Conservation (phyloP, 352 stramenopile genomes). For the Pythium insidiosum region DNA sequence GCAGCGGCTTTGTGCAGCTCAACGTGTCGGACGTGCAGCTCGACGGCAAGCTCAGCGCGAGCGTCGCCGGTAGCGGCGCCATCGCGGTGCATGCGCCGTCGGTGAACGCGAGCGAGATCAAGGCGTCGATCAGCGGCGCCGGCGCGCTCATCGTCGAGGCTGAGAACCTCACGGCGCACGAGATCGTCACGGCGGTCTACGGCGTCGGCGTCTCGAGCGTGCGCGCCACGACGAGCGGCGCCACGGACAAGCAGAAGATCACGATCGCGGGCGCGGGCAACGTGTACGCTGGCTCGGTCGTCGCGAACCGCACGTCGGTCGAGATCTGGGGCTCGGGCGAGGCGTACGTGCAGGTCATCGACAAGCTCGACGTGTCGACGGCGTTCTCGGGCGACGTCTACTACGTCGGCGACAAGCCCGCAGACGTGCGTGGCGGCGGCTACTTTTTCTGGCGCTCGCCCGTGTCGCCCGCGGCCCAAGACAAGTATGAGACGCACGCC, state of each 20-base stretch:
- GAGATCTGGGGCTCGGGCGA: constrained; percentile 39
- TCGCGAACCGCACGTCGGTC: constrained; percentile 23
- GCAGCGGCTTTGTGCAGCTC: too few species aligned
- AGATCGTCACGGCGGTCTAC: too few species aligned
- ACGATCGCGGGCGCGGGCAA: constrained; percentile 37
- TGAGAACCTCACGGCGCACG: too few species aligned
- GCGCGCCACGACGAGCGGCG: too few species aligned
- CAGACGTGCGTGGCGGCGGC: constrained; percentile 33
- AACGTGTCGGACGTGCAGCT: too few species aligned
- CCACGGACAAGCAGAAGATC: constrained; percentile 38
- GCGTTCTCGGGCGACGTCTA: constrained; percentile 45
- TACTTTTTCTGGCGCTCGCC: constrained; percentile 50
- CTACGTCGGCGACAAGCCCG: constrained; percentile 33
- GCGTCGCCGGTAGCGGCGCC: too few species aligned
- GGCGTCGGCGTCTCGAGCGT: too few species aligned
- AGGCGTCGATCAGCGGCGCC: constrained; percentile 7
- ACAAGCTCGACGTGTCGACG: constrained; percentile 37
- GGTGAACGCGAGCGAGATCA: too few species aligned
- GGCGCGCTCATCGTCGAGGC: too few species aligned
- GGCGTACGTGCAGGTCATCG: constrained; percentile 33
- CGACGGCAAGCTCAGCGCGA: too few species aligned
- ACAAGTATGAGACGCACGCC: constrained; percentile 31
- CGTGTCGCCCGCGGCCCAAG: constrained; percentile 26
- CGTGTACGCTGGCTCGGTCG: constrained; percentile 36
- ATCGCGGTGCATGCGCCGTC: too few species aligned